Base-by-base conservation (phyloP, 2,329 filamentous ascomycete genomes). In the Trichoderma afroharzianum region DNA sequence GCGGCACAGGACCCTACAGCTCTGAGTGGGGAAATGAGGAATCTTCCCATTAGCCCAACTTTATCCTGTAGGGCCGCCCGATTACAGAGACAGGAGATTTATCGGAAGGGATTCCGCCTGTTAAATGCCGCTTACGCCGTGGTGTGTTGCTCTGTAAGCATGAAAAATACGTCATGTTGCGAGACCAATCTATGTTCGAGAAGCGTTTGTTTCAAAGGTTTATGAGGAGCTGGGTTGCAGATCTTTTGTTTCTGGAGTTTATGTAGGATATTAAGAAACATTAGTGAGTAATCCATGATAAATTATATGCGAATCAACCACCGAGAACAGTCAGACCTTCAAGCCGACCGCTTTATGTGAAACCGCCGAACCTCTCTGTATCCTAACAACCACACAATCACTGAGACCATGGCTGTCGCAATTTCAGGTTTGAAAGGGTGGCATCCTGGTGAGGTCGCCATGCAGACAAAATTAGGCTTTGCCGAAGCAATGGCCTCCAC, bases 381-480 rank as follows among this genome's bases (percentile, higher is more conserved):
- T 9, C 4, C 9, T 32, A 59, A 24, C 12, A 12, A 26, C 28
- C 9, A 6, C 39, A 15, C 26, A 24, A 33, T 8, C 8, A 58
- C 18, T 18, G 24, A 9, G 6, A 50, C 18, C 36, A 71, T 71
- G 69, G 69, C 53, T 5, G 55, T 58, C 6, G 7, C 61, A n/a
- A 57, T 55, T 8, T 63, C 53, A 11, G 69, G 69, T 14, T 21
- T 71, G 21, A 55, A 67, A 11, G 69, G 69, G 26, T 71, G 69
- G 69, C 69, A 71, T 66, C 69, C 69, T 6, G 69, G 69, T 2
- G 69, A 71, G 32, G 61, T 71, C n/a, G 61, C 59, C 1, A 47
- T 71, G 50, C 69, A 71, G 18, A 43, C 26, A n/a, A 64, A 71
- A 36, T 12, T 71, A 15, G 69, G 69, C n/a, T 71, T 59, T 28